Percentiles rank a stretch among this genome's conserved stretches.
Evolutionary conservation across 257 asterid species (phyloP).

Genomic region (Scutellaria minor): DNA sequence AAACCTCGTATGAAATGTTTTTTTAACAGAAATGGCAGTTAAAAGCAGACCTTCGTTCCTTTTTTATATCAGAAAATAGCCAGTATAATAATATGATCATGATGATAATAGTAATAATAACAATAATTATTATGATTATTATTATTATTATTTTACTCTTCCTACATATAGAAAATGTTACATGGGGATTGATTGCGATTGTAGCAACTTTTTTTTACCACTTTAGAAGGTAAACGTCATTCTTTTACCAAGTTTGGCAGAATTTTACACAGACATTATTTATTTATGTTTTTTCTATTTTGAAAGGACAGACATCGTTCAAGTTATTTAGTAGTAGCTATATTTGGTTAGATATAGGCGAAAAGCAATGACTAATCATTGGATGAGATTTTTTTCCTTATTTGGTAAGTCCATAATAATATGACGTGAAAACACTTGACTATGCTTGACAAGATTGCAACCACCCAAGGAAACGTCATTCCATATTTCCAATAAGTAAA

Average conservation of each 20-base stretch:
- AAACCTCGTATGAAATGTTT: neutral
- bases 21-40: neutral
- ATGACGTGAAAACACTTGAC: constrained; percentile 8
- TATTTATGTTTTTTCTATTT: no score
- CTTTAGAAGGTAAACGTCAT: neutral
- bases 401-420: neutral
- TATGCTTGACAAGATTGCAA: neutral
- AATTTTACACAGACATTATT: neutral
- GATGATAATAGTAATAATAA: no score
- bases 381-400: neutral
- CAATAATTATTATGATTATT: no score
- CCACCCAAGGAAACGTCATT: no score
- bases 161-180: no score
- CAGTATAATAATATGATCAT: no score
- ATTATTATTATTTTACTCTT: no score
- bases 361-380: neutral
- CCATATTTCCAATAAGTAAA: no score
- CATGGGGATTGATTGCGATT: no score
- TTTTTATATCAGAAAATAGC: neutral
- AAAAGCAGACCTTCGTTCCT: neutral
- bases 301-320: no score
- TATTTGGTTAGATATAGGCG: neutral
- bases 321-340: no score
- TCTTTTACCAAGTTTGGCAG: neutral
- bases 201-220: neutral